Base-by-base conservation (phyloP, 2,329 filamentous ascomycete genomes). In the Lasiodiplodia hormozganensis region DNA sequence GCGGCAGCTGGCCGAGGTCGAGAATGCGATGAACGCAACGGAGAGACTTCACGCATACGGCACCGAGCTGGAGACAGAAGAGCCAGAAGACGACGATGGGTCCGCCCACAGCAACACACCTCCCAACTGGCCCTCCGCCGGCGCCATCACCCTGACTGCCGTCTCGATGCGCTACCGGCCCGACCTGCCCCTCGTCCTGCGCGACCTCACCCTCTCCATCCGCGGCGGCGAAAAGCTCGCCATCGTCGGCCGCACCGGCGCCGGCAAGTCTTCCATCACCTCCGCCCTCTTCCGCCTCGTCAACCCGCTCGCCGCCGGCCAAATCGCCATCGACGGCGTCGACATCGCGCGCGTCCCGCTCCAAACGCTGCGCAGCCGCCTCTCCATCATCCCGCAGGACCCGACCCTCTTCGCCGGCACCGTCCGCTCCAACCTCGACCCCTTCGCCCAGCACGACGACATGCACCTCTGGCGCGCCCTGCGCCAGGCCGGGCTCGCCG, bases 11-110 rank as follows among this genome's bases (percentile, higher is more conserved):
- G 95, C 95, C 31, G 95, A 97, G 79, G 93, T 98, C 10, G 95
- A 98, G 79, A 98, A 97, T 81, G 93, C 94, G 76, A 98, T 98
- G 95, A 98, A 97, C 78, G 90, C 94, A 0, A 96, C 96, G 0
- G 95, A 98, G 81, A 90, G 96, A 58, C 85, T 98, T 38, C 89
- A 94, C 77, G 93, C 97, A 82, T 98, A 98, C 77, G 94, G 93
- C 66, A 93, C 88, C 0, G 81, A 92, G 72, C 87, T 98, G 3
- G 93, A 97, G 70, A 91, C 97, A 76, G 96, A 98, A 79, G 93
- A 94, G 0, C 93, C 94, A 3, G 7, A n/a, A 16, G 6, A 47
- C 40, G 6, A n/a, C 18, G 8, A 34, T 8, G 7, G 31, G 31
- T 34, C 31, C 1, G 31, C 94, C 74, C 90, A 92, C 38, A 80